Conservation (phyloP, 2,329 filamentous ascomycete genomes). For the Xylaria polymorpha region DNA sequence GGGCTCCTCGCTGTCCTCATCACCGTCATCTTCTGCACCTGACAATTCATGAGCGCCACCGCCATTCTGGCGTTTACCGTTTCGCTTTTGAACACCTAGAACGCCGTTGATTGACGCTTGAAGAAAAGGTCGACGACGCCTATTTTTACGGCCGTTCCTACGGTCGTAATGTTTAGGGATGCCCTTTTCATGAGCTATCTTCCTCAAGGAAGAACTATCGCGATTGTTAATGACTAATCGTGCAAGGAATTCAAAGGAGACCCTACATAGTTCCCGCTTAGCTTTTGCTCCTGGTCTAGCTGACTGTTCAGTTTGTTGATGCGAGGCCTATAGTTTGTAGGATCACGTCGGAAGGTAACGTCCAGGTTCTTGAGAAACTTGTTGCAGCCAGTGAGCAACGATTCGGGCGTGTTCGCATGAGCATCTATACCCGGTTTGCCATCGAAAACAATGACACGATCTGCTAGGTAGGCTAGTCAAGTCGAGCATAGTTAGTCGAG, state of each 20-base stretch:
- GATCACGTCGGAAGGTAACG: slow-evolving; percentile 98
- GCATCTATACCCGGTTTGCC: slow-evolving; percentile 90
- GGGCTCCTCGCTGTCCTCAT: slow-evolving; percentile 74
- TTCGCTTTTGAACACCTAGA: slow-evolving; percentile 63
- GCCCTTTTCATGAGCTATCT: slow-evolving; percentile 70
- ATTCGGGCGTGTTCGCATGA: slow-evolving; percentile 90
- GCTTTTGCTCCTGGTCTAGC: slow-evolving; percentile 97
- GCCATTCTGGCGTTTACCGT: slow-evolving; percentile 40
- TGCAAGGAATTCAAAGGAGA: slow-evolving; percentile 15
- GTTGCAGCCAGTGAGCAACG: slow-evolving; percentile 95
- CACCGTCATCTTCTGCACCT: slow-evolving; percentile 62
- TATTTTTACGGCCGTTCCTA: slow-evolving; percentile 43
- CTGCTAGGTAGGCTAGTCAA: slow-evolving; percentile 67
- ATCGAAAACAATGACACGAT: slow-evolving; percentile 98
- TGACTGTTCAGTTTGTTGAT: slow-evolving; percentile 98
- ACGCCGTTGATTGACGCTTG: slow-evolving; percentile 59
- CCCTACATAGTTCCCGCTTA: slow-evolving; percentile 88
- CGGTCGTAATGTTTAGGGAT: slow-evolving; percentile 58
- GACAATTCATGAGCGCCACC: slow-evolving; percentile 41
- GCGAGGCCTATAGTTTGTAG: slow-evolving; percentile 93
- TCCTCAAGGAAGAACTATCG: slow-evolving; percentile 94
- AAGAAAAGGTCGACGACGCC: slow-evolving; percentile 52
- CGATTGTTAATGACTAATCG: slow-evolving; percentile 33
- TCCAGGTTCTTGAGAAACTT: slow-evolving; percentile 95
- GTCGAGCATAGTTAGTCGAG: slow-evolving; percentile 10